A percentile compares a stretch with the other conserved stretches of the same genome.
Evolutionary conservation across 257 asterid species (phyloP).

Genomic region (Anisodus tanguticus): DNA sequence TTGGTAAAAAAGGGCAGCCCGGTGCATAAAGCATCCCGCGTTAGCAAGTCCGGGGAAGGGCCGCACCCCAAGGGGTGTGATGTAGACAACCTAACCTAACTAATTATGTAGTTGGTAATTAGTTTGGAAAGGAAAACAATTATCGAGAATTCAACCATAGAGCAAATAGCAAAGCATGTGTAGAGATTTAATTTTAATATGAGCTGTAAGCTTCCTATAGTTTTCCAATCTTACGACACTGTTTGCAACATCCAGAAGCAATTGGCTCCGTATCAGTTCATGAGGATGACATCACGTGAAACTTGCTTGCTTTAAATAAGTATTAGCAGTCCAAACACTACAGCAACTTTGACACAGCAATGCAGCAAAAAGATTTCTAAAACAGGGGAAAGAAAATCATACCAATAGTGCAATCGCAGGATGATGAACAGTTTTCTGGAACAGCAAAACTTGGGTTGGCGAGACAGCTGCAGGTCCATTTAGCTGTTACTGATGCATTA

Average conservation of each 20-base stretch:
- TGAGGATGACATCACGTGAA: not conserved
- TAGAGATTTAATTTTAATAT: not conserved
- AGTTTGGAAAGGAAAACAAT: not conserved
- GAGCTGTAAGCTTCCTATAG: not conserved
- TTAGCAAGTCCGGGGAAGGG: too few relatives aligned
- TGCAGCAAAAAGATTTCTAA: not conserved
- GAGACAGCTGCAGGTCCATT: constrained; percentile 89
- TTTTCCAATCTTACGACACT: not conserved
- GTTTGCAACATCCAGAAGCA: not conserved
- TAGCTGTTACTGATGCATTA: constrained; percentile 45
- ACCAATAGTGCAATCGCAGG: constrained; percentile 87
- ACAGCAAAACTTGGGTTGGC: constrained; percentile 41
- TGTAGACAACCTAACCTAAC: too few relatives aligned
- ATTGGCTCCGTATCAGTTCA: not conserved
- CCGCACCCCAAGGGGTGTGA: too few relatives aligned
- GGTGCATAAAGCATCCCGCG: too few relatives aligned
- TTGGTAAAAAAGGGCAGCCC: too few relatives aligned
- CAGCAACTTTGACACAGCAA: not conserved
- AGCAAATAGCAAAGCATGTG: not conserved
- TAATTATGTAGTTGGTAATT: not conserved
- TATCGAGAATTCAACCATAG: not conserved
- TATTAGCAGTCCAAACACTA: not conserved
- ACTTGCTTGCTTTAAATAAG: not conserved
- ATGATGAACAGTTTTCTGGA: constrained; percentile 70
- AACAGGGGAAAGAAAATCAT: constrained; percentile 30